These are phyloP conservation scores for Cladorrhinum sp. DNA, from an alignment of 2,329 filamentous ascomycete species.

Conservation along the genomic window DNA sequence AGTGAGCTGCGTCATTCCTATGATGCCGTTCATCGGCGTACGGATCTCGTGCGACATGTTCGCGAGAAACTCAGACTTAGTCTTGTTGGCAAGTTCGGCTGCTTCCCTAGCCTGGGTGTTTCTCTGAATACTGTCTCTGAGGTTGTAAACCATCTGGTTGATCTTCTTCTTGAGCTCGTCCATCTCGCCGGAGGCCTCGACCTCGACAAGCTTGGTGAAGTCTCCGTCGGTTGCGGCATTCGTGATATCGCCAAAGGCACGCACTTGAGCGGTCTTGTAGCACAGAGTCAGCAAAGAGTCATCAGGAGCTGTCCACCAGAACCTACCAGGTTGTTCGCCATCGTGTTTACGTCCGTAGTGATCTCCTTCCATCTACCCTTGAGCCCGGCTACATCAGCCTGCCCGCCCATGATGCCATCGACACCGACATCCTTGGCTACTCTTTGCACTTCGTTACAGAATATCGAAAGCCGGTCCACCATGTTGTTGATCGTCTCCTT, in stretches of 20 bases:
- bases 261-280: slow-evolving; percentile 88
- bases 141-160: slow-evolving; percentile 97
- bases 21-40: slow-evolving; percentile 96
- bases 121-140: slow-evolving; percentile 92
- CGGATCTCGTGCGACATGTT: slow-evolving; percentile 99
- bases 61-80: slow-evolving; percentile 95
- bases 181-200: slow-evolving; percentile 98
- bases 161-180: slow-evolving; percentile 98
- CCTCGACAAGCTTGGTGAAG: slow-evolving; percentile 94
- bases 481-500: slow-evolving; percentile 99
- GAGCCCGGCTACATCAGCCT: slow-evolving; percentile 89
- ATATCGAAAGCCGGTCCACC: slow-evolving; percentile 91
- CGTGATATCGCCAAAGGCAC: slow-evolving; percentile 97
- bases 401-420: slow-evolving; percentile 96
- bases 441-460: slow-evolving; percentile 92
- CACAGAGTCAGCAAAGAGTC: slow-evolving; percentile 33
- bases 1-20: slow-evolving; percentile 95
- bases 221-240: slow-evolving; percentile 95
- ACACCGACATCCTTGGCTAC: slow-evolving; percentile 96
- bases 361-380: slow-evolving; percentile 98
- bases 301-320: background rate
- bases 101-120: slow-evolving; percentile 95
- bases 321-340: slow-evolving; percentile 66
- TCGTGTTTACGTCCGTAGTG: slow-evolving; percentile 93
- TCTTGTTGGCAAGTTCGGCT: slow-evolving; percentile 94